Percentiles rank a stretch among this genome's conserved stretches.
These are phyloP conservation scores for Vanrija sp. DNA, from an alignment of 1,284 basidiomycete species.

Conservation along the genomic window DNA sequence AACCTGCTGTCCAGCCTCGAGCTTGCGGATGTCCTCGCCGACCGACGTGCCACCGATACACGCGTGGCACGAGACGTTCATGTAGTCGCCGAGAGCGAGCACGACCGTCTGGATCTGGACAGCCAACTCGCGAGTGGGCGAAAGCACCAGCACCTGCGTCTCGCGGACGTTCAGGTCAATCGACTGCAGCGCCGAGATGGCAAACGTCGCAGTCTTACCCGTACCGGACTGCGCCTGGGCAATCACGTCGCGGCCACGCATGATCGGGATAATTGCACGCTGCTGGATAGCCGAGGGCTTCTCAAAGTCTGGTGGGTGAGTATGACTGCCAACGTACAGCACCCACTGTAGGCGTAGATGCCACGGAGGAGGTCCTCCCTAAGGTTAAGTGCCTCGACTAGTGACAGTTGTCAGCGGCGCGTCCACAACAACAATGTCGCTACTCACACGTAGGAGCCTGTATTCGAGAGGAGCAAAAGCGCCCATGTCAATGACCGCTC, in stretches of 20 bases:
- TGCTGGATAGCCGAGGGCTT: conserved; percentile 99
- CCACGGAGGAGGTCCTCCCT: conserved; percentile 95
- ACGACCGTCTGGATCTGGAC: conserved; percentile 99
- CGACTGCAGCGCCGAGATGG: conserved; percentile 84
- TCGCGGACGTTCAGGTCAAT: conserved; percentile 95
- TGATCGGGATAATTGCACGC: conserved; percentile 93
- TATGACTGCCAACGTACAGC: not conserved
- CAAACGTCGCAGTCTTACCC: conserved; percentile 99
- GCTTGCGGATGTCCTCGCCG: conserved; percentile 96
- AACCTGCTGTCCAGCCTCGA: conserved; percentile 97
- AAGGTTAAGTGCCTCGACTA: conserved; percentile 84
- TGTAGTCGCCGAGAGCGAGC: conserved; percentile 94
- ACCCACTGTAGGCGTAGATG: conserved; percentile 97
- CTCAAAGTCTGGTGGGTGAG: conserved; percentile 75
- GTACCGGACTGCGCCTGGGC: conserved; percentile 99
- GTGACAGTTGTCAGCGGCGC: conserved; percentile 50
- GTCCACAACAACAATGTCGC: conserved; percentile 33
- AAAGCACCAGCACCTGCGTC: conserved; percentile 93
- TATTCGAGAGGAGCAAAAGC: conserved; percentile 47
- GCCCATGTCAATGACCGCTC: conserved; percentile 43
- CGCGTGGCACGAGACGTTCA: conserved; percentile 99
- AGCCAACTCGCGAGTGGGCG: conserved; percentile 89
- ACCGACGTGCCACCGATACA: conserved; percentile 98
- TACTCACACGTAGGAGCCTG: conserved; percentile 50
- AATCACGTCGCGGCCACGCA: conserved; percentile 91